A percentile compares a stretch with the other conserved stretches of the same genome.
These are phyloP conservation scores for Coprinopsis sp. DNA, from an alignment of 768 basidiomycete genomes.

Conservation along the genomic window DNA sequence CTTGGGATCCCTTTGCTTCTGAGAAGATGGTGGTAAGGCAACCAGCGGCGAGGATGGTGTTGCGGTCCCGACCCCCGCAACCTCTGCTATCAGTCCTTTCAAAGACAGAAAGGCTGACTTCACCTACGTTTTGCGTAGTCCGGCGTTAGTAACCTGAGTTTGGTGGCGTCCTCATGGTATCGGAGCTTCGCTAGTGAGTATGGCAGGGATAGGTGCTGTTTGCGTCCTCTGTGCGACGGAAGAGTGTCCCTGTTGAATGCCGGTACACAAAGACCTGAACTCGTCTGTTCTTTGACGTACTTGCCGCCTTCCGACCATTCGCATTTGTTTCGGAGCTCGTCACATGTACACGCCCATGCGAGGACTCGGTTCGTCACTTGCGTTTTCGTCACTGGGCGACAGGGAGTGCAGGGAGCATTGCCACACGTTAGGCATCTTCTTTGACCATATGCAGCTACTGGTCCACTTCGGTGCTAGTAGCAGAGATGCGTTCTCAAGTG, in stretches of 20 bases:
- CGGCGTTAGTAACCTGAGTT: slow-evolving; percentile 35
- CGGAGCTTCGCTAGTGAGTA: slow-evolving; percentile 20
- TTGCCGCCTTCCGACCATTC: no score
- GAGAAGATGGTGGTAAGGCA: neutral
- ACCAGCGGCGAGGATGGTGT: slow-evolving; percentile 8
- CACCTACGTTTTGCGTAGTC: slow-evolving; percentile 24
- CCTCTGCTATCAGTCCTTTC: slow-evolving; percentile 24
- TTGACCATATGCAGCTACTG: neutral
- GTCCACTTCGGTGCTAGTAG: neutral
- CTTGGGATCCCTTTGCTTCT: neutral
- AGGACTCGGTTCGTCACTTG: neutral
- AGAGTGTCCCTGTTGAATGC: neutral
- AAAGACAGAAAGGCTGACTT: slow-evolving; percentile 35
- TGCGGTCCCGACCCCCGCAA: neutral
- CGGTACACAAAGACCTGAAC: neutral
- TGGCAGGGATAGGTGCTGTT: slow-evolving; percentile 7
- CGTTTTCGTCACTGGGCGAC: neutral
- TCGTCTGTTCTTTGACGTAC: no score
- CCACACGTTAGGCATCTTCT: neutral
- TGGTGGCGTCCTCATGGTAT: slow-evolving; percentile 23
- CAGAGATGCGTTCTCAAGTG: slow-evolving; percentile 4
- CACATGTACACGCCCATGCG: no score
- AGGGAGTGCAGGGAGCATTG: neutral
- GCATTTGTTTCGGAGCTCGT: no score
- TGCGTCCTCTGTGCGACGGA: neutral